Conservation (phyloP, 2,329 filamentous ascomycete genomes). For the Teratosphaeria nubilosa region DNA sequence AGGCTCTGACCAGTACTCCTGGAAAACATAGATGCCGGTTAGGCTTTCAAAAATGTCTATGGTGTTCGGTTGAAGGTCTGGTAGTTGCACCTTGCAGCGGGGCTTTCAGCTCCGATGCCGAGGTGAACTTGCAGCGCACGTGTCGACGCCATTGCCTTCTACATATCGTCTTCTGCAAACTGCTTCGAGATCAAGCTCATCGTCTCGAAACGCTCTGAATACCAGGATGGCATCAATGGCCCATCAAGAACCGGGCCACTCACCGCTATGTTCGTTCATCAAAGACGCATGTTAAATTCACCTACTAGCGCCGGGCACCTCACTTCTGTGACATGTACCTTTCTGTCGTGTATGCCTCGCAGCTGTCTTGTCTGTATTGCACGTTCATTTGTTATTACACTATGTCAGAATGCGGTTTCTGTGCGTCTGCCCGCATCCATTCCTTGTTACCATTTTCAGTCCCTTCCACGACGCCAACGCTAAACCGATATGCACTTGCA, state of each 20-base stretch:
- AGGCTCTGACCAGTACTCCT: neutral
- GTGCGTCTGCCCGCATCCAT: neutral
- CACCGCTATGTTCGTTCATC: neutral
- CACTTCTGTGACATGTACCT: neutral
- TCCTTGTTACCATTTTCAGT: neutral
- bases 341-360: neutral
- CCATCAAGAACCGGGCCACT: too few relatives aligned
- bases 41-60: neutral
- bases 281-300: neutral
- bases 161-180: too few relatives aligned
- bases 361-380: neutral
- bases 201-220: too few relatives aligned
- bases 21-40: neutral
- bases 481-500: neutral
- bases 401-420: neutral
- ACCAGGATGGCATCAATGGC: too few relatives aligned
- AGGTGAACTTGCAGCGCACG: neutral
- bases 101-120: neutral
- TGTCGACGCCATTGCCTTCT: neutral
- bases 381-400: neutral
- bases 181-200: too few relatives aligned
- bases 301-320: neutral
- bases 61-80: neutral
- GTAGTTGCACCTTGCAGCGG: neutral
- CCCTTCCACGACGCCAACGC: neutral